Conservation (phyloP, 768 basidiomycete species). For the Dacryopinax primogenitus region DNA sequence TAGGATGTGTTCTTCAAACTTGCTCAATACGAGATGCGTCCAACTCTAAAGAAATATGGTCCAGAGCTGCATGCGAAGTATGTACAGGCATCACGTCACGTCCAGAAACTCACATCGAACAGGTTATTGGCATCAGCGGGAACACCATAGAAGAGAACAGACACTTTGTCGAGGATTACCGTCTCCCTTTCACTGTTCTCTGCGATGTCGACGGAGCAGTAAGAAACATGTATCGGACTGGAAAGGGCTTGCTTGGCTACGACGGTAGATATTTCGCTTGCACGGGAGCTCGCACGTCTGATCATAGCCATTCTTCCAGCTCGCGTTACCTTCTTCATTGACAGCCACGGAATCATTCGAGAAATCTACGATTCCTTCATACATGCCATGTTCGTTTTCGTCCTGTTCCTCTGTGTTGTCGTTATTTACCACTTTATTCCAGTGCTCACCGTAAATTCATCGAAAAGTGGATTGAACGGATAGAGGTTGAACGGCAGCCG, state of each 20-base stretch:
- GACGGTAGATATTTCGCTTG: neutral
- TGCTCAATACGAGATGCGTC: neutral
- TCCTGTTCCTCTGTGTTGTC: neutral
- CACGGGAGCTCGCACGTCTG: neutral
- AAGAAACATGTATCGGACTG: neutral
- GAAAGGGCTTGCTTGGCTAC: neutral
- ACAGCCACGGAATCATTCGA: neutral
- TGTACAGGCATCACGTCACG: neutral
- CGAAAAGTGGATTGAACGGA: constrained; percentile 3
- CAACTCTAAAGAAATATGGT: neutral
- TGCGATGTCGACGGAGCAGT: neutral
- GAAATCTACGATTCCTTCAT: neutral
- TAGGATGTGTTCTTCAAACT: neutral
- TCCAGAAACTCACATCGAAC: neutral
- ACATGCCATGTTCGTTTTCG: neutral
- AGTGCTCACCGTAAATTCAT: constrained; percentile 6
- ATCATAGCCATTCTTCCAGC: neutral
- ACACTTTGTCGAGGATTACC: neutral
- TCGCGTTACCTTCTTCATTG: constrained; percentile 3
- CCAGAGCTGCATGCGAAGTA: neutral
- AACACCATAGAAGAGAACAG: neutral
- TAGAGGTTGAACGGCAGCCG: neutral
- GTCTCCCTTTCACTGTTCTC: neutral
- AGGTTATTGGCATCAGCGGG: neutral
- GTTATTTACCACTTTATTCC: neutral